These are phyloP conservation scores for Claviceps sp. DNA, from an alignment of 2,329 filamentous ascomycete genomes.

Conservation along the genomic window DNA sequence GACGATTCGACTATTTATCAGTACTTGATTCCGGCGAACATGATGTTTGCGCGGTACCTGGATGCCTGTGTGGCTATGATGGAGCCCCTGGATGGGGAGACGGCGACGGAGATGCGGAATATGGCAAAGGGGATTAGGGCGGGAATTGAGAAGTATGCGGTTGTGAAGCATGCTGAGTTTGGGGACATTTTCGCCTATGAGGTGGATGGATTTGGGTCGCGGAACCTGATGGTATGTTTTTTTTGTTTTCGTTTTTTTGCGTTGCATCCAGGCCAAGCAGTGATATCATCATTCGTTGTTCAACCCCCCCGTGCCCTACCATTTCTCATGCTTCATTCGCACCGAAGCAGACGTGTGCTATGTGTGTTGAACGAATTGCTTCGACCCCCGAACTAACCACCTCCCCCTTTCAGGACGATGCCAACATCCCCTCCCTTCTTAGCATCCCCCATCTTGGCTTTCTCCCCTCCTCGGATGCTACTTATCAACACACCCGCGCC, in stretches of 20 bases:
- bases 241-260: too few species aligned
- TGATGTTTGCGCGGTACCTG: slow-evolving; percentile 62
- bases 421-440: slow-evolving; percentile 50
- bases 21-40: slow-evolving; percentile 81
- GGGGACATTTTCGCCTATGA: slow-evolving; percentile 57
- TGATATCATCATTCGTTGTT: too few species aligned
- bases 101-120: slow-evolving; percentile 43
- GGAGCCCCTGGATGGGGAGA: slow-evolving; percentile 30
- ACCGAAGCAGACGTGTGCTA: neutral
- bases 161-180: slow-evolving; percentile 46
- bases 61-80: slow-evolving; percentile 33
- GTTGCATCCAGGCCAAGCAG: too few species aligned
- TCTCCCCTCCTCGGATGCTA: slow-evolving; percentile 38
- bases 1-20: slow-evolving; percentile 80
- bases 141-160: slow-evolving; percentile 57
- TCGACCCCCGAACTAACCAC: neutral
- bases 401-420: slow-evolving; percentile 32
- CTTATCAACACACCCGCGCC: slow-evolving; percentile 62
- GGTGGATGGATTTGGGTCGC: slow-evolving; percentile 53
- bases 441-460: slow-evolving; percentile 47
- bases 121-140: slow-evolving; percentile 44
- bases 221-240: slow-evolving; percentile 37
- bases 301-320: too few species aligned
- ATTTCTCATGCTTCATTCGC: too few species aligned
- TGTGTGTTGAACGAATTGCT: neutral